Percentiles rank a stretch among this genome's conserved stretches.
Evolutionary conservation across 164 flowering plant species (phyloP).

Genomic region (Sedum album): DNA sequence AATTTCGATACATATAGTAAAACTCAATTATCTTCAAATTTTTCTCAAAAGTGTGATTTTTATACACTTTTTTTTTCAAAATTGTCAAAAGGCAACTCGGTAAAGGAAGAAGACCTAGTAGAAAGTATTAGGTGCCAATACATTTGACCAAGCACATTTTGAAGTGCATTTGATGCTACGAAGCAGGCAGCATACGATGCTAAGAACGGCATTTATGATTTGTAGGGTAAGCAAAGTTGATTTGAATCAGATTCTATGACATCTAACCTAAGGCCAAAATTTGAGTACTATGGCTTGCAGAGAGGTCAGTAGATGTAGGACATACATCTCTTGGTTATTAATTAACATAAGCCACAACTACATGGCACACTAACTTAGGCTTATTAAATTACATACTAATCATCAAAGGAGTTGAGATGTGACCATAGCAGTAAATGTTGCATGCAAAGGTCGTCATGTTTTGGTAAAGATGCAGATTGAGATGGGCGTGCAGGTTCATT

Average conservation of each 20-base stretch:
- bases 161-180: not conserved
- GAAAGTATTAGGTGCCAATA: not conserved
- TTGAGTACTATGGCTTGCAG: not conserved
- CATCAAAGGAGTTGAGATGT: too few species aligned
- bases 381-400: too few species aligned
- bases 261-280: not conserved
- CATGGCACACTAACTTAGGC: too few species aligned
- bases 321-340: too few species aligned
- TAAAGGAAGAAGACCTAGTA: not conserved
- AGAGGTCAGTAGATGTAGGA: not conserved
- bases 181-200: slow-evolving; percentile 1
- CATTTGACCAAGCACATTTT: not conserved
- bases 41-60: too few species aligned
- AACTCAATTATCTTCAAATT: too few species aligned
- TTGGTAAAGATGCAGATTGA: too few species aligned
- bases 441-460: too few species aligned
- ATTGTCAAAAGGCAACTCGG: not conserved
- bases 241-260: not conserved
- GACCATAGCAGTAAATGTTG: too few species aligned
- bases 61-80: not conserved
- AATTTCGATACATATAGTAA: too few species aligned
- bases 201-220: not conserved
- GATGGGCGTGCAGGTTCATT: too few species aligned
- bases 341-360: too few species aligned
- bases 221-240: slow-evolving; percentile 3